Conservation (phyloP, 2,329 filamentous ascomycete species). For the Hypoxylon sp. region DNA sequence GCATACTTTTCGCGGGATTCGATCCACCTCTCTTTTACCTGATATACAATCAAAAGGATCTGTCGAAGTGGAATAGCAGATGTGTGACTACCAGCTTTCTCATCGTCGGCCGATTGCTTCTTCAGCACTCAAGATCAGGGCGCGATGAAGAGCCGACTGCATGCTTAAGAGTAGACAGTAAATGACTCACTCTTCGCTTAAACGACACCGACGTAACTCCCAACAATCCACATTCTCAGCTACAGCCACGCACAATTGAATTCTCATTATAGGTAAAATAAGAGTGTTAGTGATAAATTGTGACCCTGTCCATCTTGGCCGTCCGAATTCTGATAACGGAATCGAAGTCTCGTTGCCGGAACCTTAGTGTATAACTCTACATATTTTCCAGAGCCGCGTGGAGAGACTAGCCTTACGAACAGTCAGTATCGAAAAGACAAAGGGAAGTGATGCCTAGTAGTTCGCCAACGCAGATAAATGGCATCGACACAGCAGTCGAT, state of each 20-base stretch:
- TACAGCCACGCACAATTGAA: constrained; percentile 16
- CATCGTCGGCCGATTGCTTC: too few relatives aligned
- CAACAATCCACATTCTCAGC: background rate
- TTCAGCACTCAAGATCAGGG: background rate
- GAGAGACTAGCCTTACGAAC: constrained; percentile 19
- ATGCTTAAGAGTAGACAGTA: background rate
- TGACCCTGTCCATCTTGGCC: constrained; percentile 5
- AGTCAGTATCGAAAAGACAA: constrained; percentile 18
- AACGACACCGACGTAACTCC: background rate
- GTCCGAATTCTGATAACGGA: constrained; percentile 16
- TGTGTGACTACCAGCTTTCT: background rate
- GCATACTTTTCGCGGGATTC: background rate
- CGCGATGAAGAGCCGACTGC: background rate
- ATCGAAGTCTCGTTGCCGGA: constrained; percentile 22
- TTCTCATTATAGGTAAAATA: constrained; percentile 9
- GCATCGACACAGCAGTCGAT: constrained; percentile 25
- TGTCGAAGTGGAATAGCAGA: background rate
- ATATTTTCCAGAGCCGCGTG: constrained; percentile 7
- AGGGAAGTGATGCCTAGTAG: constrained; percentile 15
- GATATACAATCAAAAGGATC: background rate
- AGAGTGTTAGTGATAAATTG: background rate
- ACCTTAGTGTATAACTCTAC: constrained; percentile 30
- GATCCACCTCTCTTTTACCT: background rate
- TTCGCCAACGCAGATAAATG: constrained; percentile 33
- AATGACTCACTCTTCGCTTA: background rate